phyloP scores from a whole-genome alignment of 805 yeast species.

The Hanseniaspora meyeri region DNA sequence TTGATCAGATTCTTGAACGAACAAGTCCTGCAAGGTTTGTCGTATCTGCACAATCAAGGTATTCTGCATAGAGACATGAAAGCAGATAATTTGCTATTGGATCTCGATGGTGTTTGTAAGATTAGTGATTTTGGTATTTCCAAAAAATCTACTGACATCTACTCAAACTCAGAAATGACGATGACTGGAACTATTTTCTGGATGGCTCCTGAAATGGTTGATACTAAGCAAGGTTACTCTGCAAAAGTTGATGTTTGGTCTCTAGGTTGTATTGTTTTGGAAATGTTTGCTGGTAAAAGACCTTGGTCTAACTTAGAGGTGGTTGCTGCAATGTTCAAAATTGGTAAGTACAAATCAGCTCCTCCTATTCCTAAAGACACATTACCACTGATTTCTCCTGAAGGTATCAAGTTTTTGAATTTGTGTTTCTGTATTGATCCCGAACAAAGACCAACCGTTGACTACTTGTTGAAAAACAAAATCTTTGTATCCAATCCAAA shows the following conservation, averaged over 20 bases:
- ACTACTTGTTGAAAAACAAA: slow-evolving; percentile 41
- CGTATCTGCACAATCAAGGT: slow-evolving; percentile 78
- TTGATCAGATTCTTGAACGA: slow-evolving; percentile 58
- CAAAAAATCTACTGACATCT: slow-evolving; percentile 70
- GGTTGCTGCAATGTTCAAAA: slow-evolving; percentile 83
- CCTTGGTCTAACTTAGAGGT: slow-evolving; percentile 97
- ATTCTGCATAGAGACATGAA: slow-evolving; percentile 88
- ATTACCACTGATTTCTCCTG: slow-evolving; percentile 44
- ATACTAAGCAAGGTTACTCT: slow-evolving; percentile 85
- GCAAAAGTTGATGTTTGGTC: slow-evolving; percentile 99
- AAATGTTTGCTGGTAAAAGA: slow-evolving; percentile 93
- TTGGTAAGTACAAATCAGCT: slow-evolving; percentile 73
- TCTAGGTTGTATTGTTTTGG: slow-evolving; percentile 88
- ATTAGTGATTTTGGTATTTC: slow-evolving; percentile 96
- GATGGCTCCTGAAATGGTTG: slow-evolving; percentile 99
- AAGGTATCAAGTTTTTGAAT: slow-evolving; percentile 61
- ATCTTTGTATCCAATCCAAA: slow-evolving; percentile 34
- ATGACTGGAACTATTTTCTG: slow-evolving; percentile 98
- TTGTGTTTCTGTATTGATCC: slow-evolving; percentile 70
- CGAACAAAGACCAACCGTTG: slow-evolving; percentile 79
- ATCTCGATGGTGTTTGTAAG: slow-evolving; percentile 85
- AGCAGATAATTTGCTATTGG: slow-evolving; percentile 82
- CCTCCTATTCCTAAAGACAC: slow-evolving; percentile 97
- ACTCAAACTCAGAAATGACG: slow-evolving; percentile 89
- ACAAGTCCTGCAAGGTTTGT: slow-evolving; percentile 72